Conservation (phyloP, 768 basidiomycete species). For the Mycena galericulata region DNA sequence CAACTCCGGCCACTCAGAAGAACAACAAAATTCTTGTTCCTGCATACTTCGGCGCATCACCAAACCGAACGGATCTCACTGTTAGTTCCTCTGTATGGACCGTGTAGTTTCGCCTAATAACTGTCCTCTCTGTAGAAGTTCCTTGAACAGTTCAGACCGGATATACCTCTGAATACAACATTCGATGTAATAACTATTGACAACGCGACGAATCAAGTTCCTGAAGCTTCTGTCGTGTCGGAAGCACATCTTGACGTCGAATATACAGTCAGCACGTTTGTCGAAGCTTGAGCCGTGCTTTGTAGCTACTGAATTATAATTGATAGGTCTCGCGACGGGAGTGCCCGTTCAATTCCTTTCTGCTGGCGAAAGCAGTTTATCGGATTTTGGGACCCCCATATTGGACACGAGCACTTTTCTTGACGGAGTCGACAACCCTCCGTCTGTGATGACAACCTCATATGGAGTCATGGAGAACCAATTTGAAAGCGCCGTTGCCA, state of each 20-base stretch:
- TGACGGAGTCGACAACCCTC: too few relatives aligned
- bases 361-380: too few relatives aligned
- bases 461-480: neutral
- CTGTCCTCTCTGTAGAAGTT: constrained; percentile 12
- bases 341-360: too few relatives aligned
- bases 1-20: too few relatives aligned
- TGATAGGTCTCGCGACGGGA: too few relatives aligned
- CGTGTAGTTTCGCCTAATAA: constrained; percentile 8
- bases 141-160: constrained; percentile 17
- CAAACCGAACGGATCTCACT: constrained; percentile 8
- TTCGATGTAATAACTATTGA: too few relatives aligned
- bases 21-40: constrained; percentile 20
- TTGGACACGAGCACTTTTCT: too few relatives aligned
- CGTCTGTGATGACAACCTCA: too few relatives aligned
- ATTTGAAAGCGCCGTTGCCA: constrained; percentile 1
- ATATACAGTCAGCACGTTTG: constrained; percentile 17
- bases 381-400: too few relatives aligned
- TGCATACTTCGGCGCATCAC: constrained; percentile 14
- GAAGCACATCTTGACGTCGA: constrained; percentile 20
- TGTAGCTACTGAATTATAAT: constrained; percentile 5
- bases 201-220: too few relatives aligned
- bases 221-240: constrained; percentile 2
- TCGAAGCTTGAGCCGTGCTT: neutral
- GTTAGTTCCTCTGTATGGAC: constrained; percentile 11
- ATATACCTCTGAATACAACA: too few relatives aligned